phyloP scores from a whole-genome alignment of 495 filamentous ascomycete genomes.

The Penicillium verhagenii region DNA sequence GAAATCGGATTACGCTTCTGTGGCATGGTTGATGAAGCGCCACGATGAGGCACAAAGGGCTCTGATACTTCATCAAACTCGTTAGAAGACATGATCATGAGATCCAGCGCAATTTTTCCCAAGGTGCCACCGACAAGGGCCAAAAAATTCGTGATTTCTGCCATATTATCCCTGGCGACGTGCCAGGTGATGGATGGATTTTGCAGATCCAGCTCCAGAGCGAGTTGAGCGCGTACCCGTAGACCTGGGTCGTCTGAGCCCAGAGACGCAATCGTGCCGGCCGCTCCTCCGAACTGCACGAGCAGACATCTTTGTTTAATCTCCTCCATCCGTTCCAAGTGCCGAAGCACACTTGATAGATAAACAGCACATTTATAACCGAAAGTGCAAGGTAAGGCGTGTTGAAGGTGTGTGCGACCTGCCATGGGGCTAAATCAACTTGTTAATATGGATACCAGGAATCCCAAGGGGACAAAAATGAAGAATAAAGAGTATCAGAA shows the following conservation, averaged over 20 bases:
- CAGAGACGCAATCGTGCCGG: slow-evolving; percentile 40
- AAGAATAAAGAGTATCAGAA: too few species aligned
- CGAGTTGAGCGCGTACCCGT: slow-evolving; percentile 34
- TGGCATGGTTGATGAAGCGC: slow-evolving; percentile 51
- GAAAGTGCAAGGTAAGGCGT: slow-evolving; percentile 34
- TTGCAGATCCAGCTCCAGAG: slow-evolving; percentile 28
- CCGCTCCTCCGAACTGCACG: slow-evolving; percentile 41
- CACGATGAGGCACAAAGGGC: slow-evolving; percentile 49
- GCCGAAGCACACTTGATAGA: slow-evolving; percentile 3
- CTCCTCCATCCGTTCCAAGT: slow-evolving; percentile 2
- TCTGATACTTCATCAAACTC: slow-evolving; percentile 48
- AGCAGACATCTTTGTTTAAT: slow-evolving; percentile 5
- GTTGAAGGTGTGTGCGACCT: slow-evolving; percentile 49
- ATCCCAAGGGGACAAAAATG: too few species aligned
- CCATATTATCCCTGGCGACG: slow-evolving; percentile 41
- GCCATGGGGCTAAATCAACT: slow-evolving; percentile 50
- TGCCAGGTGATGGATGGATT: slow-evolving; percentile 43
- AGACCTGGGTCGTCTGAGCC: slow-evolving; percentile 20
- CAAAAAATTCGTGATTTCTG: slow-evolving; percentile 45
- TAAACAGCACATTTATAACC: slow-evolving; percentile 11
- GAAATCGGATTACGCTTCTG: slow-evolving; percentile 54
- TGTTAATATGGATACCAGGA: too few species aligned
- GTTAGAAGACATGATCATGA: slow-evolving; percentile 51
- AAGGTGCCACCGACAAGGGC: slow-evolving; percentile 44
- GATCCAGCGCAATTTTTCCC: slow-evolving; percentile 49